Conservation (phyloP, 169 alveolate species). For the Toxoplasma gondii region DNA sequence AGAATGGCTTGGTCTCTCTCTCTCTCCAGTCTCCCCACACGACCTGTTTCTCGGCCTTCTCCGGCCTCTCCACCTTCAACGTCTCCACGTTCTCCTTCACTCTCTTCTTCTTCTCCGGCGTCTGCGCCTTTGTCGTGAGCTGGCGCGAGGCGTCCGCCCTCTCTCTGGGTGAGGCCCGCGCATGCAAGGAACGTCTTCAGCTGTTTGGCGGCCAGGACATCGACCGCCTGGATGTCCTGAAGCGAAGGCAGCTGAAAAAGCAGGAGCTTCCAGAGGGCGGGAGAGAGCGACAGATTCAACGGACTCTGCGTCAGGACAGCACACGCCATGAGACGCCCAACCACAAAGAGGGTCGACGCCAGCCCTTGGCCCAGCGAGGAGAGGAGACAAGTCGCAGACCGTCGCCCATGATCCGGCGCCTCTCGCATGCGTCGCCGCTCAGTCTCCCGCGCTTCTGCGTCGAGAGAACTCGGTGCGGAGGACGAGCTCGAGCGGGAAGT, state of each 20-base stretch:
- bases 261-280: conserved; percentile 55
- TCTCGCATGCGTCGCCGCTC: conserved; percentile 35
- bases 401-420: conserved; percentile 13
- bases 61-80: neutral
- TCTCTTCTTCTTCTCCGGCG: neutral
- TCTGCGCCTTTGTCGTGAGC: neutral
- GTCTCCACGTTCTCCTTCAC: neutral
- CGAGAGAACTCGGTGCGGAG: no score
- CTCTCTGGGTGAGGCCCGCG: conserved; percentile 24
- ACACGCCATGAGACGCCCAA: conserved; percentile 55
- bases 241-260: conserved; percentile 25
- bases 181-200: conserved; percentile 37
- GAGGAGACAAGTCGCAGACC: conserved; percentile 9
- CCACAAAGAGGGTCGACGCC: neutral
- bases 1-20: conserved; percentile 44
- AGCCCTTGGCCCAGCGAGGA: conserved; percentile 43
- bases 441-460: neutral
- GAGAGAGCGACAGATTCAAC: conserved; percentile 45
- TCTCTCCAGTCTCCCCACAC: conserved; percentile 29
- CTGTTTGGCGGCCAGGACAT: conserved; percentile 50
- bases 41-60: neutral
- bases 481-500: no score
- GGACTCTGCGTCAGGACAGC: conserved; percentile 55
- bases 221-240: conserved; percentile 35
- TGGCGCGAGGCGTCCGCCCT: neutral